Evolutionary conservation across 495 filamentous ascomycete genomes (phyloP).

Genomic region (Letharia lupina): DNA sequence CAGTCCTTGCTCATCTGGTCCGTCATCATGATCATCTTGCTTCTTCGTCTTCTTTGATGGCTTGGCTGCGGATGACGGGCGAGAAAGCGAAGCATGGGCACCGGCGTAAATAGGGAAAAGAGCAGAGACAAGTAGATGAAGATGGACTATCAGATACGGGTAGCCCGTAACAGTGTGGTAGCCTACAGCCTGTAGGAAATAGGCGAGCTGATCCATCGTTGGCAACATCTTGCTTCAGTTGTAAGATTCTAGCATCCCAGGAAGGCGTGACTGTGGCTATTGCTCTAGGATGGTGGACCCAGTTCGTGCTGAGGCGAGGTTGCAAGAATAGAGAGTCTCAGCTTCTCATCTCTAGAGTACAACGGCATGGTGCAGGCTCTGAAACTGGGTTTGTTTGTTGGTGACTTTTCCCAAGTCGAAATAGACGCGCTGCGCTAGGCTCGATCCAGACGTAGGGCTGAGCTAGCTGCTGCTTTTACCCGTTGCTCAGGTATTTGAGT

Average conservation of each 20-base stretch:
- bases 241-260: not conserved
- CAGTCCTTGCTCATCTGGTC: constrained; percentile 45
- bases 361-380: not conserved
- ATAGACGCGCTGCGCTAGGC: not conserved
- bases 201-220: not conserved
- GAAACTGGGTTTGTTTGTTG: not conserved
- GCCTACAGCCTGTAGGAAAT: constrained; percentile 15
- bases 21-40: constrained; percentile 37
- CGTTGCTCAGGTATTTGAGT: no score
- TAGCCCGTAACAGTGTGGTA: constrained; percentile 28
- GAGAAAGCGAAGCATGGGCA: constrained; percentile 60
- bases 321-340: not conserved
- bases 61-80: constrained; percentile 71
- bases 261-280: not conserved
- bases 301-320: not conserved
- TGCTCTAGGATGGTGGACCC: not conserved
- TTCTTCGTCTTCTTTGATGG: constrained; percentile 44
- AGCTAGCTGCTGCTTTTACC: not conserved
- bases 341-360: not conserved
- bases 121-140: constrained; percentile 58
- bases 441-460: not conserved
- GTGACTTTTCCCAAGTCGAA: not conserved
- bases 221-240: not conserved
- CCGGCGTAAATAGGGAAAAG: constrained; percentile 66
- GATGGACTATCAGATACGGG: constrained; percentile 55